A percentile compares a stretch with the other conserved stretches of the same genome.
These are phyloP conservation scores for Prunus mume DNA, from an alignment of 306 rosid genomes.

Conservation along the genomic window DNA sequence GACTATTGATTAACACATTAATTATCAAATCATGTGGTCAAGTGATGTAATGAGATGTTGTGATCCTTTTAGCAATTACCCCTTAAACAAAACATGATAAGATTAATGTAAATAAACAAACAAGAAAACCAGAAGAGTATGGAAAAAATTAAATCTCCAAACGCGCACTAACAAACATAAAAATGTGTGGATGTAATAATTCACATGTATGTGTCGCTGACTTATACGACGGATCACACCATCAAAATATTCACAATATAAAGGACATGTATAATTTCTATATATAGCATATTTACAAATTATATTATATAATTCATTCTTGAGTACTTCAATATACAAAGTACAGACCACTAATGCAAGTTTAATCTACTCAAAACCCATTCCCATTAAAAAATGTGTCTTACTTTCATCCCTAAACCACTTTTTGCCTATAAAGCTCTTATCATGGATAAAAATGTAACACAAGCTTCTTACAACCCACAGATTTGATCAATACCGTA, in stretches of 20 bases:
- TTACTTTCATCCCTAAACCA: constrained; percentile 7
- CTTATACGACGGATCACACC: constrained; percentile 35
- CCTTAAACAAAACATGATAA: no score
- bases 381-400: not conserved
- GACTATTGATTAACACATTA: no score
- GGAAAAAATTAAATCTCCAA: no score
- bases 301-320: constrained; percentile 2
- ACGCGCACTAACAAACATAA: no score
- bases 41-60: no score
- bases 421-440: not conserved
- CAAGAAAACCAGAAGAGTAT: no score
- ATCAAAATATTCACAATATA: constrained; percentile 20
- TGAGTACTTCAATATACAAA: constrained; percentile 16
- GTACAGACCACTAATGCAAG: constrained; percentile 10
- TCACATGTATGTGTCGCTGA: constrained; percentile 33
- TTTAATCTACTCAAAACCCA: constrained; percentile 10
- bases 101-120: no score
- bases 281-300: not conserved
- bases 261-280: not conserved
- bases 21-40: no score
- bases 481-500: not conserved
- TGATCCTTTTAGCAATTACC: no score
- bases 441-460: not conserved
- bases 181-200: no score
- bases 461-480: not conserved